Percentiles rank a stretch among this genome's conserved stretches.
phyloP scores from a whole-genome alignment of 116 monocot species.

The Posidonia oceanica region DNA sequence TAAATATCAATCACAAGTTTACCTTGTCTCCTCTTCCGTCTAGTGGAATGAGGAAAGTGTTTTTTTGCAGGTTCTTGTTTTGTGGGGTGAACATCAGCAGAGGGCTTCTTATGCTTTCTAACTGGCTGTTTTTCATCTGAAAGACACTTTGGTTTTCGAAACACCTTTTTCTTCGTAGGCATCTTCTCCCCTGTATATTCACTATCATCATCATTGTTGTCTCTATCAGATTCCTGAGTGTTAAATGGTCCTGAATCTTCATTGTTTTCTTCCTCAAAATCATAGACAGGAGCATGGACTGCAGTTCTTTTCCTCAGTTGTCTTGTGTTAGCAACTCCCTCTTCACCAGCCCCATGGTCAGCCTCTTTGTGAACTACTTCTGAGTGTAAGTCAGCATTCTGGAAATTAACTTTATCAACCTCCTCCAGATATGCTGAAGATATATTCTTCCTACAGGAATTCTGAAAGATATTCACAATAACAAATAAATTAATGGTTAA shows the following conservation, averaged over 20 bases:
- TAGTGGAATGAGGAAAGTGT: constrained; percentile 42
- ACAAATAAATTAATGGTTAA: not conserved
- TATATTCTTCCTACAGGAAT: not conserved
- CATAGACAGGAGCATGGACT: not conserved
- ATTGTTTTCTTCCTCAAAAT: constrained; percentile 12
- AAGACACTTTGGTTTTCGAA: constrained; percentile 12
- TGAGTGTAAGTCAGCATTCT: constrained; percentile 11
- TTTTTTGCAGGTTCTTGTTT: constrained; percentile 30
- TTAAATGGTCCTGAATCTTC: constrained; percentile 13
- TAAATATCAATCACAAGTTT: not conserved
- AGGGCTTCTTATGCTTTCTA: constrained; percentile 19
- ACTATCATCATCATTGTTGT: constrained; percentile 20
- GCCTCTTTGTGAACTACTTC: constrained; percentile 1
- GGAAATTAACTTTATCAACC: constrained; percentile 5
- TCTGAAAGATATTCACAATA: not conserved
- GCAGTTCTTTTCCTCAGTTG: constrained; percentile 18
- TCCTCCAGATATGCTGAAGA: constrained; percentile 2
- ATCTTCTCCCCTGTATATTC: constrained; percentile 13
- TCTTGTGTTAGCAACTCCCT: constrained; percentile 8
- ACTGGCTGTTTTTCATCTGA: constrained; percentile 15
- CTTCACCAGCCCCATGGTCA: constrained; percentile 7
- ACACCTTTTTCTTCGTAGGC: constrained; percentile 16
- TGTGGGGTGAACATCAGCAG: constrained; percentile 11
- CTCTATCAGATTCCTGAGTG: constrained; percentile 10
- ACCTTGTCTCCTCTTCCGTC: constrained; percentile 58